These are phyloP conservation scores for Pseudomicrostroma phylloplanum DNA, from an alignment of 1,284 basidiomycete species.

Conservation along the genomic window DNA sequence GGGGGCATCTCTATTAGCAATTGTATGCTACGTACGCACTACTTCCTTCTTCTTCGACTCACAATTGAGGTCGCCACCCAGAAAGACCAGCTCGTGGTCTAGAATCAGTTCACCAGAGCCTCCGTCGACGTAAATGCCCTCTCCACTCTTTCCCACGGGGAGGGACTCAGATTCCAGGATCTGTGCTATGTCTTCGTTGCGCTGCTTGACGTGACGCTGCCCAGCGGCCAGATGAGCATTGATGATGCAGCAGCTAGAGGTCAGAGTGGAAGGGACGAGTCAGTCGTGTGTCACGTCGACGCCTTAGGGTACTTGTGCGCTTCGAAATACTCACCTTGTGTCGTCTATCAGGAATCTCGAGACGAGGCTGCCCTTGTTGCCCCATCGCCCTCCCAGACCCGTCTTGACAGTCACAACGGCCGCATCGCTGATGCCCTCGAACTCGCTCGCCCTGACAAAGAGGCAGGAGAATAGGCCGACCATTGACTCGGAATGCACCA, in stretches of 20 bases:
- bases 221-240: conserved; percentile 96
- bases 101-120: conserved; percentile 89
- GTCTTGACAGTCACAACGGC: conserved; percentile 76
- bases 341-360: conserved; percentile 84
- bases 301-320: background rate
- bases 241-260: conserved; percentile 68
- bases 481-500: conserved; percentile 77
- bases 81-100: conserved; percentile 88
- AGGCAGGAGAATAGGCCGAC: conserved; percentile 84
- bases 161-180: conserved; percentile 35
- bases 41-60: background rate
- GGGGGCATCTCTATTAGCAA: background rate
- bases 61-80: conserved; percentile 60
- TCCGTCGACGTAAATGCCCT: conserved; percentile 70
- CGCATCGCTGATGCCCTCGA: conserved; percentile 61
- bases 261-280: background rate
- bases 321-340: conserved; percentile 23
- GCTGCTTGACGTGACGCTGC: conserved; percentile 69
- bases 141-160: conserved; percentile 19
- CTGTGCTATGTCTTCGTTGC: conserved; percentile 73
- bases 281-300: background rate
- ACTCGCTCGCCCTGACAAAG: conserved; percentile 64
- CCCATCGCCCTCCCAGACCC: conserved; percentile 84
- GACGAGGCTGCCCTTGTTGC: conserved; percentile 94
- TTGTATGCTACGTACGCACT: background rate